Base-by-base conservation (phyloP, 768 basidiomycete genomes). In the Rickenella mellea region DNA sequence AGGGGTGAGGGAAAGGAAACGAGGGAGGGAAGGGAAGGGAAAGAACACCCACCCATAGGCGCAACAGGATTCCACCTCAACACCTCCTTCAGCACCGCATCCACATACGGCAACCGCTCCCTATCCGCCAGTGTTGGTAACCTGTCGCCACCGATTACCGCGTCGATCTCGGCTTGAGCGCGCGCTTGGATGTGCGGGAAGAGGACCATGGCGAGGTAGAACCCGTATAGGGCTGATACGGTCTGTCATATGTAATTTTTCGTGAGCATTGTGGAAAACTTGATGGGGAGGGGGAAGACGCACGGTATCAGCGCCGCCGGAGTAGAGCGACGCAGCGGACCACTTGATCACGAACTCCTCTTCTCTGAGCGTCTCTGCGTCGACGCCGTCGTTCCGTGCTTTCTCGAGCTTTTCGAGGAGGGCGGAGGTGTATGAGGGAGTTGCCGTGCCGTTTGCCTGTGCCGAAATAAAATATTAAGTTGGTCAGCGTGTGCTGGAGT, bases 111-210 rank as follows among this genome's bases (percentile, higher is more conserved):
- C 6, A 71, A 51, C 27, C 48, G 35, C 2, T 40, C 39, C 27
- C 49, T 43, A 46, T 65, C 63, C 4, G 48, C 45, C 15, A 64
- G 59, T 3, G 53, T 53, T 1, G 70, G 71, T 6, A 71, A 53
- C 3, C 68, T 55, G 17, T 49, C 55, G 2, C 32, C 19, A 10
- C 62, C 40, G 9, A 70, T 46, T 4, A 70, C 56, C 1, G 38
- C 21, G 47, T 72, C 70, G 10, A 73, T 55, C 47, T 71, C 69
- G 4, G 52, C 55, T 41, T 69, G 71, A 0, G 67, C 68, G 38
- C 51, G 60, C 6, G 32, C 43, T 42, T 64, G 65, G 10, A 56
- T 49, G 10, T 62, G 55, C 1, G 69, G 69, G 43, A 67, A 48
- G 7, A 58, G 47, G 5, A 62, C 52, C 63, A 72, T 64, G 1